These are phyloP conservation scores for Phaffia australis DNA, from an alignment of 768 basidiomycete species.

Conservation along the genomic window DNA sequence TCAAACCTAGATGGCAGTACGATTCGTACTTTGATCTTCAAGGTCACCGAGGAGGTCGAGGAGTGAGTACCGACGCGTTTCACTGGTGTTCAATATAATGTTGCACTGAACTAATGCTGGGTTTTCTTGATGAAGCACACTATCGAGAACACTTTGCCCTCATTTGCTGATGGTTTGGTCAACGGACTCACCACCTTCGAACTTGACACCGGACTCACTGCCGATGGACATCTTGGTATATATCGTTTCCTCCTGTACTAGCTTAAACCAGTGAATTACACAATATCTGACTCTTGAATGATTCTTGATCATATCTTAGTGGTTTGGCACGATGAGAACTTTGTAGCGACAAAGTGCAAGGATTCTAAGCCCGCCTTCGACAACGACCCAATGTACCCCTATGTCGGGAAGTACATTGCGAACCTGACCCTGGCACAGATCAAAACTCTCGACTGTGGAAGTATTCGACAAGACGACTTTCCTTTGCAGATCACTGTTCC, in stretches of 20 bases:
- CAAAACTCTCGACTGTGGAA: constrained; percentile 67
- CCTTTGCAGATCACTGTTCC: constrained; percentile 29
- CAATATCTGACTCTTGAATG: not conserved
- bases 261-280: not conserved
- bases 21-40: constrained; percentile 19
- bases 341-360: constrained; percentile 52
- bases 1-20: not conserved
- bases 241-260: constrained; percentile 26
- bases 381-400: constrained; percentile 32
- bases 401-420: constrained; percentile 44
- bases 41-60: constrained; percentile 23
- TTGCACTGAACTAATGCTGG: not conserved
- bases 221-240: constrained; percentile 57
- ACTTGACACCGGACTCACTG: constrained; percentile 50
- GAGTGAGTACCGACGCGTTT: constrained; percentile 3
- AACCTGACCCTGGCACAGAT: constrained; percentile 68
- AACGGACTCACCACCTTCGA: constrained; percentile 70
- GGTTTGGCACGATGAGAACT: constrained; percentile 68
- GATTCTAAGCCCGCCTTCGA: constrained; percentile 51
- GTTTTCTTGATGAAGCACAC: not conserved
- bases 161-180: constrained; percentile 85
- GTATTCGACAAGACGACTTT: constrained; percentile 46
- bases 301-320: constrained; percentile 41
- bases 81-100: not conserved
- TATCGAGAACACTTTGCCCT: constrained; percentile 31